Percentiles rank a stretch among this genome's conserved stretches.
These are phyloP conservation scores for Earliella scabrosa DNA, from an alignment of 1,284 basidiomycete species.

Conservation along the genomic window DNA sequence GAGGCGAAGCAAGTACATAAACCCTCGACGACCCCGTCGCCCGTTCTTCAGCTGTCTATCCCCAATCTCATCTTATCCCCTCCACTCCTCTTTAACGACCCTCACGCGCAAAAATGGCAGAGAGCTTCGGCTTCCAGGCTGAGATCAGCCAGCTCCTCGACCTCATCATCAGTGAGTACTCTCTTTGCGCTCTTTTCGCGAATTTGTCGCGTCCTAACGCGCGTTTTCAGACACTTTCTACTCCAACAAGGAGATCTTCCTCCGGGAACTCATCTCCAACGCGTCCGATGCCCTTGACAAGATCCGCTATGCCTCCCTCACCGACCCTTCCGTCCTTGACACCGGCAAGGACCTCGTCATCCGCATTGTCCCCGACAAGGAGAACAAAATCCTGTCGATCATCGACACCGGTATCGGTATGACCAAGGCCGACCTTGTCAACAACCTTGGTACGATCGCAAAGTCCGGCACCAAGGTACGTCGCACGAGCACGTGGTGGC, in stretches of 20 bases:
- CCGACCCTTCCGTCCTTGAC: slow-evolving; percentile 88
- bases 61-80: slow-evolving; percentile 11
- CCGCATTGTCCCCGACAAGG: slow-evolving; percentile 93
- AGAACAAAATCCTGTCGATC: slow-evolving; percentile 91
- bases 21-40: slow-evolving; percentile 11
- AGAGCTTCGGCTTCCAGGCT: slow-evolving; percentile 93
- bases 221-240: slow-evolving; percentile 86
- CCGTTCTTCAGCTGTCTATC: slow-evolving; percentile 21
- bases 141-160: slow-evolving; percentile 96
- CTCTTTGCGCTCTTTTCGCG: not conserved
- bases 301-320: slow-evolving; percentile 93
- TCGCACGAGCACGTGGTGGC: slow-evolving; percentile 12
- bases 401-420: slow-evolving; percentile 98
- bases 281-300: slow-evolving; percentile 96
- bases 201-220: slow-evolving; percentile 13
- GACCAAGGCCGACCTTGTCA: slow-evolving; percentile 98
- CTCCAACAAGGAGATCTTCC: slow-evolving; percentile 99
- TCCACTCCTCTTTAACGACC: slow-evolving; percentile 10
- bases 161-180: slow-evolving; percentile 83
- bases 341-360: slow-evolving; percentile 90
- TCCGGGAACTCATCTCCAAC: slow-evolving; percentile 94
- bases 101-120: slow-evolving; percentile 59
- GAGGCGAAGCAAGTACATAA: slow-evolving; percentile 27
- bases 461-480: slow-evolving; percentile 91
- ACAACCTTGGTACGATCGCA: slow-evolving; percentile 99